A percentile compares a stretch with the other conserved stretches of the same genome.
These are phyloP conservation scores for Platanthera guangdongensis DNA, from an alignment of 106 monocot genomes.

Conservation along the genomic window DNA sequence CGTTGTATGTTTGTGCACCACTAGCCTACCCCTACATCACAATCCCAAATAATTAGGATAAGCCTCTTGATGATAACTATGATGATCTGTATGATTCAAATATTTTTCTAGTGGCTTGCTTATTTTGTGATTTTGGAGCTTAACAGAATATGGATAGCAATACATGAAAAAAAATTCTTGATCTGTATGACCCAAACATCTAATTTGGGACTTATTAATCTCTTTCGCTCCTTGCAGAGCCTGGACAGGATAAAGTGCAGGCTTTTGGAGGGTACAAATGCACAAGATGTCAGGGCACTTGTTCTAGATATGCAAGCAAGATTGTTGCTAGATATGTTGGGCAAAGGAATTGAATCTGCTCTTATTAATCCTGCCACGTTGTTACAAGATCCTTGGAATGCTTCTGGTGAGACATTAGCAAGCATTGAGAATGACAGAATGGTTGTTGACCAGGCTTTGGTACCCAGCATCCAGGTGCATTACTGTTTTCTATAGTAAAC, in stretches of 20 bases:
- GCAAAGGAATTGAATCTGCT: conserved; percentile 96
- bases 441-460: conserved; percentile 80
- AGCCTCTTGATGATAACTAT: too few species aligned
- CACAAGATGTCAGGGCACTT: conserved; percentile 97
- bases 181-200: not conserved
- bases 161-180: not conserved
- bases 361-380: conserved; percentile 81
- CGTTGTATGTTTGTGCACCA: too few species aligned
- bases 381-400: conserved; percentile 89
- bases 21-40: too few species aligned
- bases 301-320: conserved; percentile 99
- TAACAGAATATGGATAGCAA: too few species aligned
- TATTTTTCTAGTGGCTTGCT: too few species aligned
- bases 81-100: too few species aligned
- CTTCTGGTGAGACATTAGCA: conserved; percentile 73
- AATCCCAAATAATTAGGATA: too few species aligned
- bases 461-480: conserved; percentile 71
- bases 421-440: conserved; percentile 91
- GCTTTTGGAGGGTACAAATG: conserved; percentile 97
- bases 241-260: conserved; percentile 97
- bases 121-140: too few species aligned
- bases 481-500: not conserved
- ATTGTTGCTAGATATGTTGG: conserved; percentile 87
- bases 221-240: conserved; percentile 40
- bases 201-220: not conserved